Percentiles rank a stretch among this genome's conserved stretches.
phyloP scores from a whole-genome alignment of 2,329 filamentous ascomycete genomes.

The Escovopsis sp. region DNA sequence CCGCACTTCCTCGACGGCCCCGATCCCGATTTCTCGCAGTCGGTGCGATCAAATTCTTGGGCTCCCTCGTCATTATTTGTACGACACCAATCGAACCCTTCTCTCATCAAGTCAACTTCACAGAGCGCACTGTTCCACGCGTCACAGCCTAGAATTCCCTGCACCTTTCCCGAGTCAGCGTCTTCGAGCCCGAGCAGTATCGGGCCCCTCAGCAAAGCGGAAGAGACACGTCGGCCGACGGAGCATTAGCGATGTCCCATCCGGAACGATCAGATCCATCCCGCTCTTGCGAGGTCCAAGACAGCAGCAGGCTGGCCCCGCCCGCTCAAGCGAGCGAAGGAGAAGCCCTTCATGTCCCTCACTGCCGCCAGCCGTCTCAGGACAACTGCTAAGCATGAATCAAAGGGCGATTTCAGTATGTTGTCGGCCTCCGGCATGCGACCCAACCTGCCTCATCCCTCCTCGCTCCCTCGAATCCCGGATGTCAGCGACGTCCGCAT shows the following conservation, averaged over 20 bases:
- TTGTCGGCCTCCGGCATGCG: constrained; percentile 33
- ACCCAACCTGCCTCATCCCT: constrained; percentile 46
- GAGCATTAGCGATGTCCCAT: constrained; percentile 17
- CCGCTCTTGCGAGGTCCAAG: constrained; percentile 7
- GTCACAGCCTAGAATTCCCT: constrained; percentile 8
- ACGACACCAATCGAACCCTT: constrained; percentile 27
- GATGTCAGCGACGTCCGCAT: constrained; percentile 59
- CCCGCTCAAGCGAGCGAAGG: constrained; percentile 20
- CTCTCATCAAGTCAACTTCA: constrained; percentile 14
- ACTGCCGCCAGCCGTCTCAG: constrained; percentile 32
- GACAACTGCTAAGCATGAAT: constrained; percentile 30
- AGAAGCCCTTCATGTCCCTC: constrained; percentile 25
- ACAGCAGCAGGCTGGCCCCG: constrained; percentile 11
- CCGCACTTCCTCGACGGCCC: constrained; percentile 64
- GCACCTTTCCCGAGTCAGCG: constrained; percentile 17
- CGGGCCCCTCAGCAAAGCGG: constrained; percentile 25
- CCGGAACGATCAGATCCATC: constrained; percentile 8
- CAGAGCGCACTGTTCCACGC: not conserved
- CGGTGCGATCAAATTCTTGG: constrained; percentile 46
- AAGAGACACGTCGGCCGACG: constrained; percentile 11
- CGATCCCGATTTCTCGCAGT: constrained; percentile 48
- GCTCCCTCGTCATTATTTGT: constrained; percentile 57
- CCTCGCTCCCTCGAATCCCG: constrained; percentile 48
- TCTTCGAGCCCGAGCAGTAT: constrained; percentile 27
- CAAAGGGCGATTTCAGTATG: constrained; percentile 35